These are phyloP conservation scores for Penicillium turbatum DNA, from an alignment of 495 filamentous ascomycete species.

Conservation along the genomic window DNA sequence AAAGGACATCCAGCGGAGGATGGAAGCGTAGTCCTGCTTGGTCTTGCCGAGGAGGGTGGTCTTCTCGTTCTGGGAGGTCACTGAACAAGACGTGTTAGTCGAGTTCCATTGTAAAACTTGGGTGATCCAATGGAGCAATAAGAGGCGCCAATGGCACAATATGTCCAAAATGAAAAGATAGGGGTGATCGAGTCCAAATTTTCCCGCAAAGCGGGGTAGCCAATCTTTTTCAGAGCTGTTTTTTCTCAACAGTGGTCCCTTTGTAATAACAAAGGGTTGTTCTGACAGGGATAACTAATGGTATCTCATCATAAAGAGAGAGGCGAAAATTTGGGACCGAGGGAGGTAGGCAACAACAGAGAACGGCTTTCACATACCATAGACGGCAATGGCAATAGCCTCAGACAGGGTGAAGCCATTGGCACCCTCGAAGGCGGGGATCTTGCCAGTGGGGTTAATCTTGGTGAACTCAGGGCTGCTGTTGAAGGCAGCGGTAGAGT, in stretches of 20 bases:
- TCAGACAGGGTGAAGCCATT: slow-evolving; percentile 90
- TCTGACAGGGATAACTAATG: slow-evolving; percentile 99
- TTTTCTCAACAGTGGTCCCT: slow-evolving; percentile 49
- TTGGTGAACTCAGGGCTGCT: slow-evolving; percentile 69
- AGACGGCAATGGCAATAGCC: slow-evolving; percentile 93
- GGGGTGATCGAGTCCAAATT: slow-evolving; percentile 11
- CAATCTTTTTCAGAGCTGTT: slow-evolving; percentile 15
- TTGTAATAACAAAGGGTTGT: slow-evolving; percentile 75
- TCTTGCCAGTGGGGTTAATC: slow-evolving; percentile 79
- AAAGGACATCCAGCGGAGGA: slow-evolving; percentile 95
- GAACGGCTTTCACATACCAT: slow-evolving; percentile 63
- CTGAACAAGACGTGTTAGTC: slow-evolving; percentile 47
- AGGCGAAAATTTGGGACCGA: slow-evolving; percentile 1
- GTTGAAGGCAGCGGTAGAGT: slow-evolving; percentile 34
- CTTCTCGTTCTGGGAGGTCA: slow-evolving; percentile 99
- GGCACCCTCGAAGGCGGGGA: slow-evolving; percentile 86
- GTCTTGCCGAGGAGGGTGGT: slow-evolving; percentile 98
- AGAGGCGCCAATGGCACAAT: slow-evolving; percentile 17
- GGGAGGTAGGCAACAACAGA: slow-evolving; percentile 5
- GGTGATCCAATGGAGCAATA: slow-evolving; percentile 19
- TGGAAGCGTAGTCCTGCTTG: slow-evolving; percentile 99
- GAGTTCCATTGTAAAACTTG: slow-evolving; percentile 11
- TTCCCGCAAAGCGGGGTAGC: slow-evolving; percentile 35
- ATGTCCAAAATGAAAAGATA: slow-evolving; percentile 10
- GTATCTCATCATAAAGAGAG: slow-evolving; percentile 71